Percentiles rank a stretch among this genome's conserved stretches.
phyloP scores from a whole-genome alignment of 148 eudicot genomes.

The Rhododendron griersonianum region DNA sequence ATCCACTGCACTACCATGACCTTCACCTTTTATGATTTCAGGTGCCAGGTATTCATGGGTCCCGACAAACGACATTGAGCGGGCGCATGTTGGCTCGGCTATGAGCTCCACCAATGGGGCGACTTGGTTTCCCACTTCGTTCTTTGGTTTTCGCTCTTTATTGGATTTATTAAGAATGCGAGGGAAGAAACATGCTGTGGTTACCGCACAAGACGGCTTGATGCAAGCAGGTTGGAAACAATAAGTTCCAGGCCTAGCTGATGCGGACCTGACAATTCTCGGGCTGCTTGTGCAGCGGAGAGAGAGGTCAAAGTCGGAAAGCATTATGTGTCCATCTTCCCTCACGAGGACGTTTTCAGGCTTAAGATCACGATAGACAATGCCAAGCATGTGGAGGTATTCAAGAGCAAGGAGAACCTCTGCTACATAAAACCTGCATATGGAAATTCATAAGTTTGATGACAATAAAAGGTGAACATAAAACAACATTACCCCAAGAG shows the following conservation, averaged over 20 bases:
- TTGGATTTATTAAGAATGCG: slow-evolving; percentile 70
- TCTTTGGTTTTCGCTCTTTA: slow-evolving; percentile 64
- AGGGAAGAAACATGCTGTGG: slow-evolving; percentile 72
- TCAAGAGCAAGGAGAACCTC: slow-evolving; percentile 85
- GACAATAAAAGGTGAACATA: background rate
- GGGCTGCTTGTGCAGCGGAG: slow-evolving; percentile 88
- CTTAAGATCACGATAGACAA: slow-evolving; percentile 90
- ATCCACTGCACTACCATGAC: slow-evolving; percentile 96
- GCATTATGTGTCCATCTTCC: slow-evolving; percentile 96
- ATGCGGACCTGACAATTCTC: slow-evolving; percentile 69
- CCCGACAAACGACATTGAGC: slow-evolving; percentile 96
- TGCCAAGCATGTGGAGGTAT: slow-evolving; percentile 99
- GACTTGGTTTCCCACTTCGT: slow-evolving; percentile 67
- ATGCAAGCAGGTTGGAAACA: slow-evolving; percentile 80
- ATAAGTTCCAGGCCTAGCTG: slow-evolving; percentile 22
- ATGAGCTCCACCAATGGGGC: slow-evolving; percentile 86
- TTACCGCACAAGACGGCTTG: slow-evolving; percentile 72
- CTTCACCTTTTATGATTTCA: slow-evolving; percentile 88
- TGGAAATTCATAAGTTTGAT: background rate
- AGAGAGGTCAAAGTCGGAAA: slow-evolving; percentile 91
- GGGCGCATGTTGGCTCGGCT: slow-evolving; percentile 86
- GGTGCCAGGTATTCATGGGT: slow-evolving; percentile 95
- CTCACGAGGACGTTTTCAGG: slow-evolving; percentile 93
- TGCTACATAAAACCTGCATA: slow-evolving; percentile 84
- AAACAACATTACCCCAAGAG: background rate